Evolutionary conservation across 176 grass and related monocot species (phyloP).

Genomic region (Dendrocalamus sinicus): DNA sequence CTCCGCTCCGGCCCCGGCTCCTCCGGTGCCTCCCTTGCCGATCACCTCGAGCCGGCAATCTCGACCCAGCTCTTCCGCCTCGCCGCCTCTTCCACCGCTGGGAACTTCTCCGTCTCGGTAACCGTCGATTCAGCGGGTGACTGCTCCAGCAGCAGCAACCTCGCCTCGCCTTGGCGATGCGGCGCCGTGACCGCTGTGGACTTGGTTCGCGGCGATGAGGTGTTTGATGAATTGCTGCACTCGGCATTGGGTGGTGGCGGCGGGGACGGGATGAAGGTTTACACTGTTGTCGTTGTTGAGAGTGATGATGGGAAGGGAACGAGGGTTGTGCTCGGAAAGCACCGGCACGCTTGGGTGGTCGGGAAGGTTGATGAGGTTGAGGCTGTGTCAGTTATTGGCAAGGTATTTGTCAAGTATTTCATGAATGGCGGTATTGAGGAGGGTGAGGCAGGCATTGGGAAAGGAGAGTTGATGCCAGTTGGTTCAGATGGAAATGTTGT

Average conservation of each 20-base stretch:
- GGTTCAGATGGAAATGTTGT: conserved; percentile 85
- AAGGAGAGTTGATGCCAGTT: conserved; percentile 90
- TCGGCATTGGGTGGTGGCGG: conserved; percentile 38
- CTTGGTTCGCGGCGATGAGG: conserved; percentile 48
- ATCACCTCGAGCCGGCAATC: conserved; percentile 53
- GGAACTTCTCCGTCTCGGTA: conserved; percentile 64
- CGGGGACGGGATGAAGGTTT: conserved; percentile 54
- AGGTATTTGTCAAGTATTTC: conserved; percentile 75
- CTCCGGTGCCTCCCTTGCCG: conserved; percentile 40
- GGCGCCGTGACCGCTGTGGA: conserved; percentile 35
- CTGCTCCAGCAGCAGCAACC: conserved; percentile 40
- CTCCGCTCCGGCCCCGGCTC: conserved; percentile 37
- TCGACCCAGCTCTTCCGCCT: conserved; percentile 47
- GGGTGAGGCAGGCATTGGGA: conserved; percentile 57
- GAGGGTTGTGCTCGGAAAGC: conserved; percentile 70
- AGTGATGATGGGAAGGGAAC: conserved; percentile 31
- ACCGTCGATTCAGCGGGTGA: conserved; percentile 50
- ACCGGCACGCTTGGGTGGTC: conserved; percentile 82
- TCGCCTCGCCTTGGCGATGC: conserved; percentile 59
- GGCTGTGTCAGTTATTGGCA: conserved; percentile 46
- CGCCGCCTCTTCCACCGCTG: neutral
- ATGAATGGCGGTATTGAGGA: conserved; percentile 62
- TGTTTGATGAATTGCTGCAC: conserved; percentile 75
- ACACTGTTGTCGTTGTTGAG: conserved; percentile 72
- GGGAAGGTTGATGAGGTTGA: conserved; percentile 56